Evolutionary conservation across 495 filamentous ascomycete genomes (phyloP).

Genomic region (Staphylotrichum tortipilum): DNA sequence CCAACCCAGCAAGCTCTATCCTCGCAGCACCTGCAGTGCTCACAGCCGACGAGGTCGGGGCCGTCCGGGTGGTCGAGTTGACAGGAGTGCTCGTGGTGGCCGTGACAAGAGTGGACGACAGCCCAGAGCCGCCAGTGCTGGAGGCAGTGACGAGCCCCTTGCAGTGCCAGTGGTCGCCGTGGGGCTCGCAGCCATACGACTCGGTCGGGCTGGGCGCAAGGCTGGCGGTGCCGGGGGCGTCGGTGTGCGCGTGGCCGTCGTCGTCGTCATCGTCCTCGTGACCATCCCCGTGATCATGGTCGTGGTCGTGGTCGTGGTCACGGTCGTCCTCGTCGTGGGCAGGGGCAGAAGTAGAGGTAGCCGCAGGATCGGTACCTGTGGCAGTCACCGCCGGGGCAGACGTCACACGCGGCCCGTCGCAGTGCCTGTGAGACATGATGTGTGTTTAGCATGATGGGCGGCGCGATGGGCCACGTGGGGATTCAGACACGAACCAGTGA

Average conservation of each 20-base stretch:
- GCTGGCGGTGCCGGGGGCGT: conserved; percentile 11
- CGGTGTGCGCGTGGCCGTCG: conserved; percentile 11
- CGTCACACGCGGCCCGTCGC: conserved; percentile 23
- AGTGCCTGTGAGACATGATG: conserved; percentile 22
- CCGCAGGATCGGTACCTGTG: not conserved
- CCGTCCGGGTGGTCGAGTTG: not conserved
- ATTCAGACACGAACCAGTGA: conserved; percentile 24
- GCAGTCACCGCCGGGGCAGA: not conserved
- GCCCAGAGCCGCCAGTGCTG: not conserved
- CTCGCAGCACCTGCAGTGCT: conserved; percentile 2
- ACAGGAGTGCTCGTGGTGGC: not conserved
- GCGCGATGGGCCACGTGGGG: not conserved
- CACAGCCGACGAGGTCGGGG: not conserved
- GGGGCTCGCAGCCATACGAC: conserved; percentile 28
- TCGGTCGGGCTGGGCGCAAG: conserved; percentile 28
- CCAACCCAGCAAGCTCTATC: conserved; percentile 3
- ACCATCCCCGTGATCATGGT: not conserved
- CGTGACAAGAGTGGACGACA: not conserved
- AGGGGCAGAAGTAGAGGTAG: not conserved
- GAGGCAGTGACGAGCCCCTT: conserved; percentile 20
- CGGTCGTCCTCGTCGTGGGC: too few relatives aligned
- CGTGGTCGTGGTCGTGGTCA: conserved; percentile 11
- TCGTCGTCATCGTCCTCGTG: conserved; percentile 14
- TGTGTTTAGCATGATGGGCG: not conserved
- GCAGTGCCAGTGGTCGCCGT: conserved; percentile 37